A percentile compares a stretch with the other conserved stretches of the same genome.
Evolutionary conservation across 768 basidiomycete genomes (phyloP).

Genomic region (Lepiota subincarnata): DNA sequence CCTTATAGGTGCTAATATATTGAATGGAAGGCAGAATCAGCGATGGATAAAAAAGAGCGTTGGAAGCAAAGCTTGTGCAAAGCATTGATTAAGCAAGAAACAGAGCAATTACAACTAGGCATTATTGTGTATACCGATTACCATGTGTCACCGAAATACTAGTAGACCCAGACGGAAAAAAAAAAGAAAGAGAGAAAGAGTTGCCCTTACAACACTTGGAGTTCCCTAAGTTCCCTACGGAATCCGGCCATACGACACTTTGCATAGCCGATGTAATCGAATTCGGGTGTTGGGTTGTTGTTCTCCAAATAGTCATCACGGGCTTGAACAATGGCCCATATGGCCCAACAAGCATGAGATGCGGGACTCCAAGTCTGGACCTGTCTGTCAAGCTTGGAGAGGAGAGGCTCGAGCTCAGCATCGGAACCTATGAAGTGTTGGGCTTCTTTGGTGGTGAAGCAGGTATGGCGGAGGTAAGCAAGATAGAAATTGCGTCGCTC

Average conservation of each 20-base stretch:
- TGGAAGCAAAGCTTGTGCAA: no score
- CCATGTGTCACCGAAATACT: background rate
- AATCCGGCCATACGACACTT: constrained; percentile 62
- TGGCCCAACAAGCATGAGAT: constrained; percentile 87
- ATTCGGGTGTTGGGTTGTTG: constrained; percentile 62
- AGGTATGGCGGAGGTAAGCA: constrained; percentile 67
- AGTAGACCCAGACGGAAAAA: background rate
- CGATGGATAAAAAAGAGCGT: background rate
- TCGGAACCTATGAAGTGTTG: constrained; percentile 21
- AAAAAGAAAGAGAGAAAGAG: background rate
- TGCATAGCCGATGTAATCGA: constrained; percentile 88
- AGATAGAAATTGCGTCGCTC: constrained; percentile 82
- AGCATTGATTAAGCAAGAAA: no score
- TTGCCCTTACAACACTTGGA: constrained; percentile 30
- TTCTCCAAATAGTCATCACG: constrained; percentile 60
- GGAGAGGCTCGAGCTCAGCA: constrained; percentile 38
- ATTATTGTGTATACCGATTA: background rate
- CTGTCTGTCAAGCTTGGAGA: constrained; percentile 67
- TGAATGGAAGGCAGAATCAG: constrained; percentile 8
- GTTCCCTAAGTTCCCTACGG: constrained; percentile 45
- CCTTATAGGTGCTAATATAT: constrained; percentile 13
- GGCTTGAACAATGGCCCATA: constrained; percentile 94
- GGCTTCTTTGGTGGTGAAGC: constrained; percentile 5
- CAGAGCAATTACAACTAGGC: no score
- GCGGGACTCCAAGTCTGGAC: constrained; percentile 88